A percentile compares a stretch with the other conserved stretches of the same genome.
These are phyloP conservation scores for Polyporus arcularius DNA, from an alignment of 768 basidiomycete species.

Conservation along the genomic window DNA sequence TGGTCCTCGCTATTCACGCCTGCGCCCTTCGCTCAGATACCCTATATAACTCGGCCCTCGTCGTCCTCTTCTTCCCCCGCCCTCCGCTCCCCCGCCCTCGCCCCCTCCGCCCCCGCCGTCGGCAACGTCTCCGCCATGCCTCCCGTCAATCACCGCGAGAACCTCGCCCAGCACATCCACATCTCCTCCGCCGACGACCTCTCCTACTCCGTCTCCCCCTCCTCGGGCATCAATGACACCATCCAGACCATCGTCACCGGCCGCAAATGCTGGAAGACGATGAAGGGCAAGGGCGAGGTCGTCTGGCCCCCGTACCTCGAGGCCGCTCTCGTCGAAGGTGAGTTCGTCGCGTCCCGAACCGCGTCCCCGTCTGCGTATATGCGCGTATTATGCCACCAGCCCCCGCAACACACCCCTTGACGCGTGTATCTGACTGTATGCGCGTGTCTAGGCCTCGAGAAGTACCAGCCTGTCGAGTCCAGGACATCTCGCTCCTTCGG, in stretches of 20 bases:
- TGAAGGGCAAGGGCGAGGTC: constrained; percentile 69
- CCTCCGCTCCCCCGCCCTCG: constrained; percentile 11
- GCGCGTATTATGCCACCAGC: no score
- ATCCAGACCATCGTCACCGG: constrained; percentile 35
- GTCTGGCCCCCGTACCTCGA: constrained; percentile 85
- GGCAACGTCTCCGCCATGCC: constrained; percentile 15
- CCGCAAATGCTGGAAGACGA: constrained; percentile 64
- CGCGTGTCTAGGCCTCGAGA: constrained; percentile 27
- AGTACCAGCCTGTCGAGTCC: constrained; percentile 32
- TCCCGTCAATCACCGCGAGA: constrained; percentile 19
- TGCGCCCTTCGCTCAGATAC: constrained; percentile 6
- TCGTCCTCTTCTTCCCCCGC: constrained; percentile 15
- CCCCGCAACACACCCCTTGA: not conserved
- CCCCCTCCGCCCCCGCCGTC: constrained; percentile 8
- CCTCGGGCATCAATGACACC: constrained; percentile 28
- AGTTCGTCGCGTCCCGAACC: not conserved
- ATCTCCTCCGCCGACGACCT: constrained; percentile 33
- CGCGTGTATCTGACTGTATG: not conserved
- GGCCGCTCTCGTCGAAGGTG: constrained; percentile 76
- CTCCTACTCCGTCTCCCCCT: constrained; percentile 28
- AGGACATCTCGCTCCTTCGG: constrained; percentile 30
- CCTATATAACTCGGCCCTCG: constrained; percentile 21
- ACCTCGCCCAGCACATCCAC: constrained; percentile 28
- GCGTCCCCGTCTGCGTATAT: not conserved
- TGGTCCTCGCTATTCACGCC: not conserved